Conservation (phyloP, 352 stramenopile genomes). For the Phytophthora syringae region DNA sequence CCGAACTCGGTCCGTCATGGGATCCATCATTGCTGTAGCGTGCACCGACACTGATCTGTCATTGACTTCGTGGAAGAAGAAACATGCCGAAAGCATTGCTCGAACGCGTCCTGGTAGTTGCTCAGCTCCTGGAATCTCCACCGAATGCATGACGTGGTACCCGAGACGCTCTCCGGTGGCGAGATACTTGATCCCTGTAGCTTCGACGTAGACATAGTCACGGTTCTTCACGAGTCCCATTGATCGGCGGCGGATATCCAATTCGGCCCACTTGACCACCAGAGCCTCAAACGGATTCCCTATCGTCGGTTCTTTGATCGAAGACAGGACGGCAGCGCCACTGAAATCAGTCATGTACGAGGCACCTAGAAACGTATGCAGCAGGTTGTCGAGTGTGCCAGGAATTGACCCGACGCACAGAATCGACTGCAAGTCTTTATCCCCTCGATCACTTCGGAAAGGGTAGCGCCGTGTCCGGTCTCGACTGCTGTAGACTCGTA, state of each 20-base stretch:
- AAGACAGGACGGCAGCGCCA: slow-evolving; percentile 39
- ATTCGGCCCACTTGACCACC: slow-evolving; percentile 38
- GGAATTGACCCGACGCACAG: slow-evolving; percentile 33
- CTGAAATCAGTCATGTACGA: slow-evolving; percentile 49
- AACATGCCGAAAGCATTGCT: slow-evolving; percentile 42
- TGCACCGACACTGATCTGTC: slow-evolving; percentile 33
- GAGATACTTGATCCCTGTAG: slow-evolving; percentile 41
- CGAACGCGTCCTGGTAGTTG: slow-evolving; percentile 34
- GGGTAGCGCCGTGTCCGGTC: not conserved
- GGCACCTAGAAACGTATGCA: not conserved
- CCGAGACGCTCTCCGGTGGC: slow-evolving; percentile 40
- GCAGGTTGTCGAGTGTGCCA: slow-evolving; percentile 34
- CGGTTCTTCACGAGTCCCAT: slow-evolving; percentile 45
- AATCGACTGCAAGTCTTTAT: slow-evolving; percentile 16
- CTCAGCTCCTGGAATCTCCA: slow-evolving; percentile 44
- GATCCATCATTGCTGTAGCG: slow-evolving; percentile 32
- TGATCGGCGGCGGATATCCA: slow-evolving; percentile 40
- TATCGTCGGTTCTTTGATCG: slow-evolving; percentile 38
- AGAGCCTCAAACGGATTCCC: slow-evolving; percentile 44
- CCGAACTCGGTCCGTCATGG: slow-evolving; percentile 24
- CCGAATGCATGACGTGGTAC: slow-evolving; percentile 64
- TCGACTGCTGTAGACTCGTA: slow-evolving; percentile 2
- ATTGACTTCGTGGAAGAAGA: slow-evolving; percentile 37
- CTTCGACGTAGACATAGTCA: slow-evolving; percentile 58
- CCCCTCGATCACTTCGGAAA: not conserved